These are phyloP conservation scores for Cryphonectria carpinicola DNA, from an alignment of 2,329 filamentous ascomycete species.

Conservation along the genomic window DNA sequence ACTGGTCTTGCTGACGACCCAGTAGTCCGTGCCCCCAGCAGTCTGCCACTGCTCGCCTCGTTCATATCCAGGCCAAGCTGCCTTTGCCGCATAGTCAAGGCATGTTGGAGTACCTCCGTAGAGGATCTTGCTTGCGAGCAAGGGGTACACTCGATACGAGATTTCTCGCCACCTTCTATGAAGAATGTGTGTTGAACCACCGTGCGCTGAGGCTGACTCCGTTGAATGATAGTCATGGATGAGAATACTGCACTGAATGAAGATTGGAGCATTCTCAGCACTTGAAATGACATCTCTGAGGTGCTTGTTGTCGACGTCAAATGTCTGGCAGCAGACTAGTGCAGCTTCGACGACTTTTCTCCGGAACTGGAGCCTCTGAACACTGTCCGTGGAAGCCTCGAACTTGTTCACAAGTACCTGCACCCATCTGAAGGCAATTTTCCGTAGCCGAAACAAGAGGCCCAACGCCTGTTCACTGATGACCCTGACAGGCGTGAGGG, in stretches of 20 bases:
- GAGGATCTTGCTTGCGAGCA: slow-evolving; percentile 30
- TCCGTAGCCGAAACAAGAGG: slow-evolving; percentile 40
- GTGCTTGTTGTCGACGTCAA: slow-evolving; percentile 44
- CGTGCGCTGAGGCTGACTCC: neutral
- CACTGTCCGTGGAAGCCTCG: slow-evolving; percentile 32
- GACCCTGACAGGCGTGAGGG: slow-evolving; percentile 36
- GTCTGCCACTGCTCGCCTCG: slow-evolving; percentile 17
- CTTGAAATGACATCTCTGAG: slow-evolving; percentile 36
- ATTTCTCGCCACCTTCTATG: slow-evolving; percentile 35
- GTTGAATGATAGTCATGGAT: slow-evolving; percentile 15
- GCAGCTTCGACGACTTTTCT: slow-evolving; percentile 43
- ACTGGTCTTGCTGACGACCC: slow-evolving; percentile 32
- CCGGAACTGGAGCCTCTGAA: slow-evolving; percentile 38
- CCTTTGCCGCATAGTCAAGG: slow-evolving; percentile 35
- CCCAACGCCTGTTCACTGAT: slow-evolving; percentile 36
- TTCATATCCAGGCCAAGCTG: slow-evolving; percentile 36
- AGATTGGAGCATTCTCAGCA: slow-evolving; percentile 36
- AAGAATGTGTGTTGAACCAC: slow-evolving; percentile 29
- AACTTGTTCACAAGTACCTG: slow-evolving; percentile 37
- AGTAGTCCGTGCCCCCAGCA: slow-evolving; percentile 18
- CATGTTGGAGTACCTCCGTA: neutral
- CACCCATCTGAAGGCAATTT: slow-evolving; percentile 46
- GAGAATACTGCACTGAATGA: slow-evolving; percentile 34
- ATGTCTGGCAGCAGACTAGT: slow-evolving; percentile 48
- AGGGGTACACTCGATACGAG: slow-evolving; percentile 29